phyloP scores from a whole-genome alignment of 75 land plant species.

The Sequoia sempervirens region DNA sequence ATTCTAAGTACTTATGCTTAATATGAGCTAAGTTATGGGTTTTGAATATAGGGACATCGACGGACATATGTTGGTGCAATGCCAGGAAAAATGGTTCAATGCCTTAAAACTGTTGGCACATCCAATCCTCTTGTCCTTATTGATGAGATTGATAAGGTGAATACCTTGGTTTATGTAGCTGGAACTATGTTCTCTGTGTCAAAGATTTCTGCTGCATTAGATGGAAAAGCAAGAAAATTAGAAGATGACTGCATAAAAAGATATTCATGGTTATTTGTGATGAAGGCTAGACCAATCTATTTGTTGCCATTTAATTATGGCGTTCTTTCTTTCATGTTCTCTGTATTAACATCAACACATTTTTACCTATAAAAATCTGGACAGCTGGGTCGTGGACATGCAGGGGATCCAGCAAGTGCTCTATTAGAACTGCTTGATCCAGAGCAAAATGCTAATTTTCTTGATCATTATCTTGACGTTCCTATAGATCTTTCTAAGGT shows the following conservation, averaged over 20 bases:
- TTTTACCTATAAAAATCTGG: not conserved
- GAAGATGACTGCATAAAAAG: not conserved
- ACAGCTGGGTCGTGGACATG: slow-evolving; percentile 96
- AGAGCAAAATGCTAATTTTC: slow-evolving; percentile 95
- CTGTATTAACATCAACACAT: not conserved
- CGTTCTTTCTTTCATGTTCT: not conserved
- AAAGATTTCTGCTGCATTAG: not conserved
- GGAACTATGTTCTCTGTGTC: not conserved
- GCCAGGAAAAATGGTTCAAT: slow-evolving; percentile 99
- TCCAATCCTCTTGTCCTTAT: slow-evolving; percentile 92
- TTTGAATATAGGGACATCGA: slow-evolving; percentile 77
- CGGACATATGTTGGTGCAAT: slow-evolving; percentile 98
- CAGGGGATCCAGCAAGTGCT: slow-evolving; percentile 99
- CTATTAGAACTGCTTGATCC: slow-evolving; percentile 96
- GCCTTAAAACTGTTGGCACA: slow-evolving; percentile 88
- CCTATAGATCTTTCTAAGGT: slow-evolving; percentile 96
- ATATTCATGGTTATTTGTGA: not conserved
- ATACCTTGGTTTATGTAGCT: not conserved
- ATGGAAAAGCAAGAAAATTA: not conserved
- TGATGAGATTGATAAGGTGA: slow-evolving; percentile 99
- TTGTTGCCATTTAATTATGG: not conserved
- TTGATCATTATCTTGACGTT: slow-evolving; percentile 97
- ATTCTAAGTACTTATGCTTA: not conserved
- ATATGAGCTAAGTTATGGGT: not conserved
- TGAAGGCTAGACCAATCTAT: not conserved